Percentiles rank a stretch among this genome's conserved stretches.
These are phyloP conservation scores for Rosellinia necatrix DNA, from an alignment of 2,329 filamentous ascomycete genomes.

Conservation along the genomic window DNA sequence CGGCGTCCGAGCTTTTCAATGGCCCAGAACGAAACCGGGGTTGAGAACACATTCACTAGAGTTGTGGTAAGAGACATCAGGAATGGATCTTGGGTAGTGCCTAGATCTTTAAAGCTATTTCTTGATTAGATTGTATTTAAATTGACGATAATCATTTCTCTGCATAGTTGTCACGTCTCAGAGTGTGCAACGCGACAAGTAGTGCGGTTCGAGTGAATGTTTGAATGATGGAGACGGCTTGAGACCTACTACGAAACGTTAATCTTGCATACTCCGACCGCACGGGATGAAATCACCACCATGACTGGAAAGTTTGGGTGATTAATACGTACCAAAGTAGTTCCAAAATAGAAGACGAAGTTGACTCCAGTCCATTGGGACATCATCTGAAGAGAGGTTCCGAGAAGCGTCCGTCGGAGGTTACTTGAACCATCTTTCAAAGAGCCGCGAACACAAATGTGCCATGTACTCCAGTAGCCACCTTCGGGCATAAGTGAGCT, in stretches of 20 bases:
- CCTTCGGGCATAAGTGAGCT: conserved; percentile 66
- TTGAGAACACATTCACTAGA: conserved; percentile 84
- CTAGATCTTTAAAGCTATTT: conserved; percentile 68
- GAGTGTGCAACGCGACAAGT: no score
- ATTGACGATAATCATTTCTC: neutral
- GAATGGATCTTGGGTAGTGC: conserved; percentile 78
- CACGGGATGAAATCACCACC: neutral
- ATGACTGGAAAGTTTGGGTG: neutral
- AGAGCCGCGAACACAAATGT: conserved; percentile 68
- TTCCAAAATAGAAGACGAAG: conserved; percentile 73
- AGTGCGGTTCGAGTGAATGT: no score
- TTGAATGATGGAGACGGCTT: no score
- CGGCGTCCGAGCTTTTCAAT: conserved; percentile 84
- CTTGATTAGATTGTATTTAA: conserved; percentile 1
- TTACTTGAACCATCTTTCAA: conserved; percentile 67
- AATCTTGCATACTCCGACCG: neutral
- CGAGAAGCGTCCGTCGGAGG: conserved; percentile 71
- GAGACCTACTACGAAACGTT: conserved; percentile 19
- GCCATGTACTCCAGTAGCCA: conserved; percentile 72
- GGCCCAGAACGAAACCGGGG: conserved; percentile 84
- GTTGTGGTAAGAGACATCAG: conserved; percentile 85
- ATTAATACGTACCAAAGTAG: conserved; percentile 60
- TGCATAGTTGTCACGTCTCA: neutral
- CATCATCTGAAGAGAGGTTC: conserved; percentile 79
- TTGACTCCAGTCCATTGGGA: conserved; percentile 84